Percentiles rank a stretch among this genome's conserved stretches.
Conservation (phyloP, 2,329 filamentous ascomycete genomes). For the Alternaria sp. region DNA sequence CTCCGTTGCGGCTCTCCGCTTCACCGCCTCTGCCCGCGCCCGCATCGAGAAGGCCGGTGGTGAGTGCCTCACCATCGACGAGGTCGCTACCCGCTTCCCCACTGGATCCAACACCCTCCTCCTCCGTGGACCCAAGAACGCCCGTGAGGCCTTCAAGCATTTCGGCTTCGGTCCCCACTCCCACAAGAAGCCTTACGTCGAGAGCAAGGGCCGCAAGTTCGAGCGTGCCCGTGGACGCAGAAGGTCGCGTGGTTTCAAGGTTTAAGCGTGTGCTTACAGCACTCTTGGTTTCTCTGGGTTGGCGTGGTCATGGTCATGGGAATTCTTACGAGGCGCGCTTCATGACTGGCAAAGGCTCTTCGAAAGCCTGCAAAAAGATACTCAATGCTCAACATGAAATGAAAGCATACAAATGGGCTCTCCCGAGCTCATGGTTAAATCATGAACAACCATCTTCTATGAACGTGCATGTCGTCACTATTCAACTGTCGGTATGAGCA, state of each 20-base stretch:
- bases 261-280: slow-evolving; percentile 66
- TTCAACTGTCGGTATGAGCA: background rate
- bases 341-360: slow-evolving; percentile 44
- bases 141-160: slow-evolving; percentile 97
- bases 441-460: slow-evolving; percentile 28
- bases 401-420: slow-evolving; percentile 41
- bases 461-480: background rate
- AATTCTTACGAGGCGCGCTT: slow-evolving; percentile 46
- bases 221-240: slow-evolving; percentile 98
- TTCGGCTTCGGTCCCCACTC: slow-evolving; percentile 98
- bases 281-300: slow-evolving; percentile 46
- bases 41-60: slow-evolving; percentile 93
- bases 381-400: slow-evolving; percentile 45
- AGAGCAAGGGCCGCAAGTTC: slow-evolving; percentile 99
- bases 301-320: slow-evolving; percentile 47
- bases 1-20: slow-evolving; percentile 90
- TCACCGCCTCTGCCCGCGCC: slow-evolving; percentile 94
- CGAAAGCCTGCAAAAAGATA: slow-evolving; percentile 47
- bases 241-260: slow-evolving; percentile 99
- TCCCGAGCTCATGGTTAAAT: slow-evolving; percentile 41
- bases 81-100: slow-evolving; percentile 92
- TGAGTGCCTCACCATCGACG: slow-evolving; percentile 93
- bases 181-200: slow-evolving; percentile 98
- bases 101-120: slow-evolving; percentile 97
- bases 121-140: slow-evolving; percentile 97